Evolutionary conservation across 495 filamentous ascomycete species (phyloP), one percentile per base, ranked within the genome.

Genomic region (Penicillium soppii): DNA sequence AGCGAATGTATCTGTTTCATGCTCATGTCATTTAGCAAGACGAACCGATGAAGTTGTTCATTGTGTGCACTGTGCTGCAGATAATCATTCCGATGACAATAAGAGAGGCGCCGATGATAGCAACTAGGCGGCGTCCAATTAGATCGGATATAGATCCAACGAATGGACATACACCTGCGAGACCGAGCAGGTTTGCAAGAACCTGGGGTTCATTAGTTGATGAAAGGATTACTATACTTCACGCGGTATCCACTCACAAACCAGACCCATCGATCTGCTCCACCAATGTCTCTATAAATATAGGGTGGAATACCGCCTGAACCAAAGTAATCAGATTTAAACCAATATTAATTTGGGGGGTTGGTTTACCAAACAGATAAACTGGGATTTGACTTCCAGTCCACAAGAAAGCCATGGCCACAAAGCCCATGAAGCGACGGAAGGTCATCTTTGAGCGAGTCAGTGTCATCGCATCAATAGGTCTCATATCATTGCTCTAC

Each of bases 101-200:
- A 22, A 85, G 76, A 7, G 62, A 38, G 9, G 75, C 78, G 1
- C 86, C 87, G 15, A 77, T 60, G 26, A 89, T 70, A 20, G 86
- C 86, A 17, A 89, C 82, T 60, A 78, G 84, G 48, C 85, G 79
- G 51, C 86, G 81, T 26, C 86, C 86, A 38, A 87, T 61, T 7
- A 89, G 62, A 71, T 90, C 86, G 5, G 86, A 89, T 1, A 90
- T 56, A 17, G 80, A 81, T 4, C 86, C 86, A 20, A 89, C 86
- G 50, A 90, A 89, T 7, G 86, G 86, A 45, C 84, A 87, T 9
- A 89, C 78, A 39, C 79, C 82, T 3, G 86, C 84, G 2, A 86
- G 76, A 33, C 83, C 73, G 7, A 90, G 78, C 3, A 90, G 69
- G 57, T 90, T 83, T 15, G 79, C 84, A 2, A 87, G 72, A 32